Base-by-base conservation (phyloP, 495 filamentous ascomycete genomes). In the Neurospora sp. region DNA sequence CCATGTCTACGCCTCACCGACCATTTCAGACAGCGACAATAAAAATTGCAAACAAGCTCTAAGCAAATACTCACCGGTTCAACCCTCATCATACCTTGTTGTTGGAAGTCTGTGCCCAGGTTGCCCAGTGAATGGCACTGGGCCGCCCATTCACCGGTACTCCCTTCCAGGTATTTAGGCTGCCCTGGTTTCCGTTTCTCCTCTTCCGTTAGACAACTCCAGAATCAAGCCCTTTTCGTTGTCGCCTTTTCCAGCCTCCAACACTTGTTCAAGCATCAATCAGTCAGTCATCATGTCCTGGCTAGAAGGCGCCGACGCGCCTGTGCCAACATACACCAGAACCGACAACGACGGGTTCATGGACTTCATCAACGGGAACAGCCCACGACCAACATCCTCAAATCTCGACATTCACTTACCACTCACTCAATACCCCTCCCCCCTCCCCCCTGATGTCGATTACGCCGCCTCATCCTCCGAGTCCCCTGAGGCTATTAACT, bases 311-410 rank as follows among this genome's bases (percentile, higher is more conserved):
- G 70, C 70, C 37, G 68, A 72, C 31, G 72, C 45, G n/a, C n/a
- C 61, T 4, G 68, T 74, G 45, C 74, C 74, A 14, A 44, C 40
- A 27, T 74, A 74, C 70, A 76, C 74, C 39, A n/a, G 16, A 20
- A 31, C 45, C 73, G 69, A 73, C 41, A 44, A 65, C 69, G 7
- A 44, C n/a, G n/a, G 16, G 20, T 27, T 70, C 65, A 22, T 70
- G n/a, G 31, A 20, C 8, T 42, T 39, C 1, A 42, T 73, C 39
- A 3, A 39, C 39, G 20, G 4, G 3, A 47, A 2, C 9, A 47
- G 44, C 9, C 8, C 18, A 8, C 18, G 18, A 45, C 1, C 9
- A 47, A 22, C n/a, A 4, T 22, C 39, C 39, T 39, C 44, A 2
- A n/a, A 22, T 22, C 44, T 22, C 39, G 42, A 45, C 65, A 71